A percentile compares a stretch with the other conserved stretches of the same genome.
Evolutionary conservation across 163 green algal genomes (phyloP).

Genomic region (Chlamydomonas reinhardtii): DNA sequence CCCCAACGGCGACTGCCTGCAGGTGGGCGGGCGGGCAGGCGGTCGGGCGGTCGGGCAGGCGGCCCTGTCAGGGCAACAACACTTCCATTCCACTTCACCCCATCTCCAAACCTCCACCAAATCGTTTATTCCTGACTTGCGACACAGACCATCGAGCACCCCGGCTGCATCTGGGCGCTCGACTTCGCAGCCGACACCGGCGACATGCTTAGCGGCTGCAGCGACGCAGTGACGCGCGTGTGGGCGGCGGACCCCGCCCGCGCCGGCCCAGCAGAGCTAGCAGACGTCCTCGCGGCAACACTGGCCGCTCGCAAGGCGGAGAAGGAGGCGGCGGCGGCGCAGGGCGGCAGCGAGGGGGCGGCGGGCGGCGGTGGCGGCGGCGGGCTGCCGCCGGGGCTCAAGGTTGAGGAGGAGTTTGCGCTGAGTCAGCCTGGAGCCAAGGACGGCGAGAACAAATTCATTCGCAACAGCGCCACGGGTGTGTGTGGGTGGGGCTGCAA

Average conservation of each 20-base stretch:
- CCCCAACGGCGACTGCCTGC: constrained; percentile 78
- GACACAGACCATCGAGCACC: constrained; percentile 82
- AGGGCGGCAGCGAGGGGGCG: not conserved
- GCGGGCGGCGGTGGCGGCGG: constrained; percentile 35
- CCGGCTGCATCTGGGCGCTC: constrained; percentile 92
- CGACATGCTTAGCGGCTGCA: constrained; percentile 91
- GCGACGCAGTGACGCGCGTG: constrained; percentile 85
- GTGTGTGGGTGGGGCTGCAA: not conserved
- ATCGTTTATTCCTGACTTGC: no score
- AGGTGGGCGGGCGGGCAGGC: constrained; percentile 40
- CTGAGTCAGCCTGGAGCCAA: constrained; percentile 78
- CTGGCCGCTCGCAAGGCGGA: constrained; percentile 42
- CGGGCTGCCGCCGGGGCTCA: constrained; percentile 48
- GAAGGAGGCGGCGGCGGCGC: constrained; percentile 24
- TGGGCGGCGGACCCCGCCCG: constrained; percentile 72
- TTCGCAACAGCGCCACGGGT: constrained; percentile 70
- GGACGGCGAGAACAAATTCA: constrained; percentile 87
- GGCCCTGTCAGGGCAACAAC: no score
- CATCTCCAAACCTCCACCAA: no score
- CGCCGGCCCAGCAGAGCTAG: constrained; percentile 36
- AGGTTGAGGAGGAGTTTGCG: constrained; percentile 78
- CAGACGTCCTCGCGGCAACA: not conserved
- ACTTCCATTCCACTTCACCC: no score
- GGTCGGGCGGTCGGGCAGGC: constrained; percentile 40
- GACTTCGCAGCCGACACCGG: constrained; percentile 73